phyloP scores from a whole-genome alignment of 2,329 filamentous ascomycete genomes.

The Ophiostoma fasciatum region DNA sequence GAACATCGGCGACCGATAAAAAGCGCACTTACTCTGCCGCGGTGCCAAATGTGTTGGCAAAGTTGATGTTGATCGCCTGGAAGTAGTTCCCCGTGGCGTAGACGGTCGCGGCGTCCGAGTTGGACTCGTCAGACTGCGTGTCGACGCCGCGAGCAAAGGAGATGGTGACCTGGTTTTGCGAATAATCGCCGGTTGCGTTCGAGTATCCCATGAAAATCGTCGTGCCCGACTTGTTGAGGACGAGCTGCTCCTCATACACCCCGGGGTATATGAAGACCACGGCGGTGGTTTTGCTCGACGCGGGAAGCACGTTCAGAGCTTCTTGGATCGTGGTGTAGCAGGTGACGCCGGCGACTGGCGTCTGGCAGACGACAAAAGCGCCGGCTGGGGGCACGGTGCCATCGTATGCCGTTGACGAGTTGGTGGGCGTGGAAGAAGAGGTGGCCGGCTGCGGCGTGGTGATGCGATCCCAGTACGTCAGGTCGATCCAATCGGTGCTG shows the following conservation, averaged over 20 bases:
- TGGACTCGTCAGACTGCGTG: conserved; percentile 17
- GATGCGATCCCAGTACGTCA: conserved; percentile 15
- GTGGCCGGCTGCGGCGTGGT: conserved; percentile 10
- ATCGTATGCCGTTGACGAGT: conserved; percentile 4
- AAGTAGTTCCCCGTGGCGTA: conserved; percentile 32
- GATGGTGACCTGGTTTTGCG: conserved; percentile 43
- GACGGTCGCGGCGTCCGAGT: conserved; percentile 35
- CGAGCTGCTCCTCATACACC: conserved; percentile 46
- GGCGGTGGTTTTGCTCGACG: conserved; percentile 29
- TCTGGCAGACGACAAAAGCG: conserved; percentile 20
- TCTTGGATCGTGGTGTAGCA: conserved; percentile 25
- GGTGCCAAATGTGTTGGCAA: conserved; percentile 30
- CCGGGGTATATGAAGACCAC: conserved; percentile 43
- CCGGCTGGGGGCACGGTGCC: conserved; percentile 19
- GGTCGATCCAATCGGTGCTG: conserved; percentile 15
- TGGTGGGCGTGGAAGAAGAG: conserved; percentile 9
- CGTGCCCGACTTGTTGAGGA: conserved; percentile 25
- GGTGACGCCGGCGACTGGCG: conserved; percentile 18
- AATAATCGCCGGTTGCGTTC: conserved; percentile 32
- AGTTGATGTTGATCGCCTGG: conserved; percentile 47
- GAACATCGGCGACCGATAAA: too few relatives aligned
- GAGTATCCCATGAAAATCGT: conserved; percentile 43
- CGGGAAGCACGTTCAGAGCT: conserved; percentile 43
- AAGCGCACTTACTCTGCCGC: conserved; percentile 21
- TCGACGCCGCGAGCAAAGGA: conserved; percentile 24